Percentiles rank a stretch among this genome's conserved stretches.
Evolutionary conservation across 129 eudicot species (phyloP).

Genomic region (Saposhnikovia divaricata): DNA sequence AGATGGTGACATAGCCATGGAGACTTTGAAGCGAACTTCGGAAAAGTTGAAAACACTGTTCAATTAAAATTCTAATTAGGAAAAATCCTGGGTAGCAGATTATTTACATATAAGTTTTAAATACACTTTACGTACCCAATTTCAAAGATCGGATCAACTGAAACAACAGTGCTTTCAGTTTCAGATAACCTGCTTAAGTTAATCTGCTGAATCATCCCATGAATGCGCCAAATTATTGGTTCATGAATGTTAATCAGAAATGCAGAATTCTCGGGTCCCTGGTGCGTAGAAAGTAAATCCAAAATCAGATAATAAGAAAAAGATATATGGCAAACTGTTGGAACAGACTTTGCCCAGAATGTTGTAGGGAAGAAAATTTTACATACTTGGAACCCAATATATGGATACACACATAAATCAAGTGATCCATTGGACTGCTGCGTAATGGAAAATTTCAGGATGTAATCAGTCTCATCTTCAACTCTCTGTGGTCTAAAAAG

Average conservation of each 20-base stretch:
- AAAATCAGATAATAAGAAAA: background rate
- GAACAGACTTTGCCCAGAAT: background rate
- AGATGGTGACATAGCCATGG: constrained; percentile 98
- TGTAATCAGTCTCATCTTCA: constrained; percentile 67
- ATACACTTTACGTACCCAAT: constrained; percentile 50
- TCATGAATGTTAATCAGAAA: constrained; percentile 87
- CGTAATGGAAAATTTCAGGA: constrained; percentile 73
- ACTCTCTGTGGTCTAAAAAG: constrained; percentile 82
- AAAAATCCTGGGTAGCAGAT: constrained; percentile 11
- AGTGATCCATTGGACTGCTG: constrained; percentile 87
- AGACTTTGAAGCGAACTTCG: constrained; percentile 82
- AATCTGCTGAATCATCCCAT: constrained; percentile 83
- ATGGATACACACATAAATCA: constrained; percentile 84
- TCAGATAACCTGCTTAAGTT: constrained; percentile 54
- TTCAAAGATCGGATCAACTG: constrained; percentile 85
- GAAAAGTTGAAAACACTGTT: constrained; percentile 83
- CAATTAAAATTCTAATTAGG: constrained; percentile 8
- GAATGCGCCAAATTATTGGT: constrained; percentile 96
- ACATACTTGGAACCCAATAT: constrained; percentile 73
- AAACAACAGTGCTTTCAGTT: constrained; percentile 58
- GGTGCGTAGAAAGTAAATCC: constrained; percentile 10
- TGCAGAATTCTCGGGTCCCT: constrained; percentile 97
- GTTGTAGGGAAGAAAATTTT: background rate
- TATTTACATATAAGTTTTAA: background rate
- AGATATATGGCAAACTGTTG: background rate